Evolutionary conservation across 139 green algal genomes (phyloP).

Genomic region (Desmodesmus armatus): DNA sequence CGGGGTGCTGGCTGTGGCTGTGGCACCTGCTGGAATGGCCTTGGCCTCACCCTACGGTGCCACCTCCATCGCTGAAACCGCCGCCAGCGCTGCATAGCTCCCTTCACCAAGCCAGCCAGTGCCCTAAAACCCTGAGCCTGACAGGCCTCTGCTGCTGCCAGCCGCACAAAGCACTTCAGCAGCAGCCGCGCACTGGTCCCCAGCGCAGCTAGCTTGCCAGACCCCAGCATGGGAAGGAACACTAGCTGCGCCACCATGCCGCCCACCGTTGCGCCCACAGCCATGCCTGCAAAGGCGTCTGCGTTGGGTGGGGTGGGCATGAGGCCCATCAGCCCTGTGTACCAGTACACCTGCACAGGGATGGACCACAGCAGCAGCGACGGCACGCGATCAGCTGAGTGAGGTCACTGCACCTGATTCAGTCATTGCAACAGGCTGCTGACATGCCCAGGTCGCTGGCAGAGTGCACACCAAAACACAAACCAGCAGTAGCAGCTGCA

Average conservation of each 20-base stretch:
- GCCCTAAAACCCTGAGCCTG: not conserved
- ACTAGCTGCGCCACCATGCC: conserved; percentile 40
- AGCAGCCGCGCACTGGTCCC: not conserved
- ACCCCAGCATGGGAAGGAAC: conserved; percentile 36
- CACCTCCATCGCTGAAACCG: no score
- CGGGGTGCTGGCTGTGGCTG: no score
- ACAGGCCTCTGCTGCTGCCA: conserved; percentile 20
- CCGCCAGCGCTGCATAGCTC: not conserved
- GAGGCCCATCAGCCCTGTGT: conserved; percentile 29
- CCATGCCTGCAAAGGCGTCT: conserved; percentile 44
- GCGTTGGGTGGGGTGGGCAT: conserved; percentile 26
- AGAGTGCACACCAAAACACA: no score
- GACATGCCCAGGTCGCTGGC: no score
- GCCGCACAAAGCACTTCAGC: conserved; percentile 5
- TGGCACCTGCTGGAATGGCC: no score
- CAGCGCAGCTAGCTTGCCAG: conserved; percentile 21
- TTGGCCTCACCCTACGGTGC: no score
- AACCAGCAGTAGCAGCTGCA: no score
- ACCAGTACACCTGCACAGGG: conserved; percentile 39
- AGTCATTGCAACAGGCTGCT: not conserved
- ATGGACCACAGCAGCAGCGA: not conserved
- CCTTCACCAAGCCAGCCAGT: not conserved
- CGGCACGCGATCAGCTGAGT: not conserved
- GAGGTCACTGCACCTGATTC: not conserved
- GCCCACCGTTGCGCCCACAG: conserved; percentile 19